Conservation (phyloP, 306 rosid species). For the Corylus avellana region DNA sequence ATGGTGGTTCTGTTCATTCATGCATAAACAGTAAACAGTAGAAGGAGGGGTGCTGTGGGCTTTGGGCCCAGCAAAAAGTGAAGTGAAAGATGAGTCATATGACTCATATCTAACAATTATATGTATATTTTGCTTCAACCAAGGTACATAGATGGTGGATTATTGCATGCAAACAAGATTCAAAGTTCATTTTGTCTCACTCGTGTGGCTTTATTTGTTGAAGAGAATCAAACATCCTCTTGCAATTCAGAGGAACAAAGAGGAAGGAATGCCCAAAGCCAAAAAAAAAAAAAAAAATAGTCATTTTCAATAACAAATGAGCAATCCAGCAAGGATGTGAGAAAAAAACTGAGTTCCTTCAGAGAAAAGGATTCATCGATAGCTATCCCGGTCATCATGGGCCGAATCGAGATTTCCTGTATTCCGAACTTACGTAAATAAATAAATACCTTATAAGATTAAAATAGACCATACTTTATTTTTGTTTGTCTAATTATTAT, state of each 20-base stretch:
- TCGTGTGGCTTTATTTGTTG: not conserved
- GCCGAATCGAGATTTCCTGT: too few species aligned
- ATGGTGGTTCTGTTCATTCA: constrained; percentile 23
- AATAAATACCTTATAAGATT: too few species aligned
- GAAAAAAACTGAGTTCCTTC: not conserved
- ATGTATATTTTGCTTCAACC: not conserved
- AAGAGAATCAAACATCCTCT: constrained; percentile 2
- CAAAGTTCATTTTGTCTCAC: not conserved
- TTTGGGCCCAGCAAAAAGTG: not conserved
- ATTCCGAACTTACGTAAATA: too few species aligned
- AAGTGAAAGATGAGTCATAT: not conserved
- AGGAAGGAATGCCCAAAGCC: not conserved
- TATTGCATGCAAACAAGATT: not conserved
- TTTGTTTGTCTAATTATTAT: too few species aligned
- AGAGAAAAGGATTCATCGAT: not conserved
- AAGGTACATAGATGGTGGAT: not conserved
- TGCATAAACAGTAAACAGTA: constrained; percentile 18
- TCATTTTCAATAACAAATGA: not conserved
- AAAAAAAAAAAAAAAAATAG: not conserved
- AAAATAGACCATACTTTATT: too few species aligned
- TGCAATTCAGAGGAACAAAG: not conserved
- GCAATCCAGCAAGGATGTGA: not conserved
- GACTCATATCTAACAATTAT: not conserved
- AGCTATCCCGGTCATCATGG: not conserved
- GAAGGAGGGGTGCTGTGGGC: not conserved